Evolutionary conservation across 2,329 filamentous ascomycete species (phyloP).

Genomic region (Sclerotinia glacialis): DNA sequence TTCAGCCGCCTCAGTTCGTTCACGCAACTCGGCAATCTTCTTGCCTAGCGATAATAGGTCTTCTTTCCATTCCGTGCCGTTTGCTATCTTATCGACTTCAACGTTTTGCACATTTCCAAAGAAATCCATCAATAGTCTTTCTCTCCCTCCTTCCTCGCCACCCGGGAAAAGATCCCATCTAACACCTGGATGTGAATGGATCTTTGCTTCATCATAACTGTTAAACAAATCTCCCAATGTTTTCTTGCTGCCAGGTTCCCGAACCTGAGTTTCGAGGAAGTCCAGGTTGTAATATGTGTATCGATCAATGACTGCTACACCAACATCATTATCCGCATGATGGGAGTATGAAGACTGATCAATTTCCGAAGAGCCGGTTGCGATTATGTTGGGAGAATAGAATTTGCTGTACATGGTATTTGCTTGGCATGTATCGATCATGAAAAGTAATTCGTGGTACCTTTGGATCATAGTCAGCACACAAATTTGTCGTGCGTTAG

Average conservation of each 20-base stretch:
- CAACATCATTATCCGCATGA: slow-evolving; percentile 96
- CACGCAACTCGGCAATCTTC: slow-evolving; percentile 56
- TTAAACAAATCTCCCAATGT: slow-evolving; percentile 94
- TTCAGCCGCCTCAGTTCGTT: slow-evolving; percentile 38
- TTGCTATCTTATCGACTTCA: slow-evolving; percentile 62
- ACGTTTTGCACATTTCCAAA: slow-evolving; percentile 98
- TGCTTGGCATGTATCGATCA: slow-evolving; percentile 99
- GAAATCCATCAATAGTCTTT: slow-evolving; percentile 88
- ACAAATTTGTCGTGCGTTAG: neutral
- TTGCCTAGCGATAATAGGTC: slow-evolving; percentile 75
- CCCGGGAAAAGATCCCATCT: slow-evolving; percentile 94
- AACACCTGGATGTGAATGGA: slow-evolving; percentile 87
- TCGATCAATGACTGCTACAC: slow-evolving; percentile 95
- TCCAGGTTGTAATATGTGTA: slow-evolving; percentile 99
- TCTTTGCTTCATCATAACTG: slow-evolving; percentile 91
- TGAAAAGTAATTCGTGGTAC: slow-evolving; percentile 97
- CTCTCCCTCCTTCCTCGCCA: slow-evolving; percentile 72
- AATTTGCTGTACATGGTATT: slow-evolving; percentile 99
- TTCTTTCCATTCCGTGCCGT: slow-evolving; percentile 60
- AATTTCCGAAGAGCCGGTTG: slow-evolving; percentile 92
- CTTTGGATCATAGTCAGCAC: slow-evolving; percentile 42
- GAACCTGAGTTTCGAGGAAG: slow-evolving; percentile 87
- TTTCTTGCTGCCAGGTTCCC: slow-evolving; percentile 80
- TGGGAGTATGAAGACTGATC: slow-evolving; percentile 97
- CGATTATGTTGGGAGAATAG: slow-evolving; percentile 97